Base-by-base conservation (phyloP, 2,329 filamentous ascomycete species). In the Aspergillus sp. region DNA sequence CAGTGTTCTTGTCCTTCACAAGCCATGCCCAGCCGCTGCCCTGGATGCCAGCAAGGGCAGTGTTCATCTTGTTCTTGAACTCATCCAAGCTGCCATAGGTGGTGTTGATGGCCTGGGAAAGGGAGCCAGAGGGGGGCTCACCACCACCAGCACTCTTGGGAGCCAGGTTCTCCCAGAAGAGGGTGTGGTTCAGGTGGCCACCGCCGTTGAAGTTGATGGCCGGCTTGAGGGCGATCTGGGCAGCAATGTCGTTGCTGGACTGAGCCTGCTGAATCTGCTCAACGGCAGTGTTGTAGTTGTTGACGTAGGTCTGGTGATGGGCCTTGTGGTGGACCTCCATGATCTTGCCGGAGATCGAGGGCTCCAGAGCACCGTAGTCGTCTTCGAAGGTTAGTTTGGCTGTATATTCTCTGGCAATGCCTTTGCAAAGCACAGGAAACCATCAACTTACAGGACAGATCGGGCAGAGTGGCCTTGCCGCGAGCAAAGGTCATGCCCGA, bases 281-380 rank as follows among this genome's bases (percentile, higher is more conserved):
- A 46, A 77, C 67, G 36, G 84, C 80, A 40, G 79, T 72, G 69
- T 94, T 94, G 70, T 84, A 83, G 60, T 80, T 82, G 63, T 79
- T 91, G 50, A 94, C 85, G 61, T 94, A 94, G 53, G 86, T 88
- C 65, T 89, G 79, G 71, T 94, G 88, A 73, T 94, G 86, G 66
- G 86, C 89, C 67, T 75, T 80, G 75, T 94, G 83, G 72, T 94
- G 88, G 28, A 93, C 76, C 69, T 93, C 84, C 88, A 94, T 94
- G 69, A 94, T 94, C 67, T 91, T 78, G 60, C 82, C 82, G 30
- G 82, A 88, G 68, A 94, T 74, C 57, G 72, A 63, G 47, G 75
- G 76, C 69, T 98, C 91, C 52, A 98, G 86, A 32, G 88, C 91
- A 58, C 82, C 85, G 64, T 95, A 98, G 72, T 95, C 91, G 60